Evolutionary conservation across 2,329 filamentous ascomycete species (phyloP), one percentile per base, ranked within the genome.

Genomic region (Coniochaeta ligniaria): DNA sequence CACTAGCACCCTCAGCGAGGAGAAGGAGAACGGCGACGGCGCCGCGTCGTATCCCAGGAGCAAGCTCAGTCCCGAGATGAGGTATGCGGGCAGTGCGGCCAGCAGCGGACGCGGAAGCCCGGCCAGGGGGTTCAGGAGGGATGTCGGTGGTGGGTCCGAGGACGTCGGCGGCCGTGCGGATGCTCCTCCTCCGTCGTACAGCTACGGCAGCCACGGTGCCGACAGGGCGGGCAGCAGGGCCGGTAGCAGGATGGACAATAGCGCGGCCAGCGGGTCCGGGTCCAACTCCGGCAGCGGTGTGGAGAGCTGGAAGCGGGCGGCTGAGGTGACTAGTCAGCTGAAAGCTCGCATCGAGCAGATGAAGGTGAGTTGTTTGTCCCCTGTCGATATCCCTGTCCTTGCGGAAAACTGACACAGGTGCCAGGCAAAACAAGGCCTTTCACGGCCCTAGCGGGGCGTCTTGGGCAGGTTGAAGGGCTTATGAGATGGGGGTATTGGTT

Each of bases 261-360:
- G 14, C 63, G 64, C 28, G 52, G 52, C 47, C 60, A 43, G 59
- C 58, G 20, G 58, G 60, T 6, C 60, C 60, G 17, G 58, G 60
- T 57, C 56, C 45, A 41, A 41, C 38, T 41, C 38, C 54, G 26
- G 63, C 60, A 70, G 65, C 61, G 86, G 86, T 0, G 86, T 88
- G 20, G 95, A 99, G 77, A 98, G 93, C 72, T 99, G 95, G 95
- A 96, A 93, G 78, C 83, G 95, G 67, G 95, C 95, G 20, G 95
- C 95, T 2, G 95, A 99, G 78, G 95, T 99, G 61, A 99, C 95
- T 60, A 97, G 93, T 75, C 95, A 97, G 73, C 75, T 99, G 70
- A 99, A 98, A 79, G 92, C 94, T 59, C 86, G 95, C 72, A 99
- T 99, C 74, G 95, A 98, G 79, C 90, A 95, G 80, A 99, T 99